Evolutionary conservation across 2,329 filamentous ascomycete genomes (phyloP), one percentile per base, ranked within the genome.

Genomic region (Fusarium caatingaense): DNA sequence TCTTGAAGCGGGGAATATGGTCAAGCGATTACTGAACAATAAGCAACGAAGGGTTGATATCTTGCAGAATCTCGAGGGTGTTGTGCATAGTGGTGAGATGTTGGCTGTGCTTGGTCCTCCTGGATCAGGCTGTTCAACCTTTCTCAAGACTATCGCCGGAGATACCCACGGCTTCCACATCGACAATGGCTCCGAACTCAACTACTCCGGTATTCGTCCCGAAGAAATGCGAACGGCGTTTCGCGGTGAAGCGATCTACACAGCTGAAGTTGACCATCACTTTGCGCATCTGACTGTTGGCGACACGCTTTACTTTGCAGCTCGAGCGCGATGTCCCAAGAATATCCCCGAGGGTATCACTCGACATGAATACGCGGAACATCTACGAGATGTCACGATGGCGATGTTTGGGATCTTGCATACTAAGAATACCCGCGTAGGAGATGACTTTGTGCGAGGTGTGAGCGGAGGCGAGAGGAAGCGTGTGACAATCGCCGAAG

Each of bases 231-330:
- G 91, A 78, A 87, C 87, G 4, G 84, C 87, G 56, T 93, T 94
- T 80, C 88, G 91, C 21, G 92, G 93, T 61, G 92, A 95, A 80
- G 91, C 91, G 55, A 93, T 95, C 76, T 95, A 94, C 80, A 93
- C 91, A 0, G 91, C 92, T 54, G 92, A 94, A 78, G 90, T 92
- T 32, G 93, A 95, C 77, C 89, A 91, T 8, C 91, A 93, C 78
- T 93, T 93, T 76, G 91, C 91, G 6, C 87, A 89, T 79, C 81
- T 94, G 66, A 89, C 87, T 4, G 92, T 94, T 18, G 91, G 91
- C 54, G 90, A 94, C 69, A 94, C 92, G 0, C 83, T 94, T 20
- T 89, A 87, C 57, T 94, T 94, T 66, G 92, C 92, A 11, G 91
- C 92, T 4, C 83, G 86, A 25, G 90, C 91, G 5, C 85, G 90